Conservation (phyloP, 2,329 filamentous ascomycete species). For the Graphium sp. region DNA sequence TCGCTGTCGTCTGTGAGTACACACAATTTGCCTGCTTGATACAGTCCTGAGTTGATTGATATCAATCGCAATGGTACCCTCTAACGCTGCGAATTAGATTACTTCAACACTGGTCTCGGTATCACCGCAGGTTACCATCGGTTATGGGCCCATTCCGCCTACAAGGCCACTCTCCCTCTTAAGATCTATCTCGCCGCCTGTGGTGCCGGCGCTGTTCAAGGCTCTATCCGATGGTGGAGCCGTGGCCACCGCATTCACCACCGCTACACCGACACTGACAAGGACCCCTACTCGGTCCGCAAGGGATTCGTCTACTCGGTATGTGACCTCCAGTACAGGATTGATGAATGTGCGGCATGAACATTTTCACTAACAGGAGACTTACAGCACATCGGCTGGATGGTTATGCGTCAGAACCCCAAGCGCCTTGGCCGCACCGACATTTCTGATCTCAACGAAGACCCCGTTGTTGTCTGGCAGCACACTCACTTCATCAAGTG, state of each 20-base stretch:
- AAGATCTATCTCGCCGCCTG: slow-evolving; percentile 70
- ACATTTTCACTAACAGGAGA: too few species aligned
- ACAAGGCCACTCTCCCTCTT: slow-evolving; percentile 59
- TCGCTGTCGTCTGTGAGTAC: slow-evolving; percentile 40
- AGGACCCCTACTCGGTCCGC: slow-evolving; percentile 81
- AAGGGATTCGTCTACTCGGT: slow-evolving; percentile 69
- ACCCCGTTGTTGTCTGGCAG: slow-evolving; percentile 73
- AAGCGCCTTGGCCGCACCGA: slow-evolving; percentile 79
- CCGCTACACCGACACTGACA: slow-evolving; percentile 82
- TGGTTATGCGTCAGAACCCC: slow-evolving; percentile 86
- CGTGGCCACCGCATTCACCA: slow-evolving; percentile 77
- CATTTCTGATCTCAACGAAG: slow-evolving; percentile 76
- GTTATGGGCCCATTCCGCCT: slow-evolving; percentile 75
- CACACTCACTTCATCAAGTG: slow-evolving; percentile 75
- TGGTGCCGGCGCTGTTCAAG: slow-evolving; percentile 70
- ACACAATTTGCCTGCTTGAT: neutral
- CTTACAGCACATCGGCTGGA: slow-evolving; percentile 77
- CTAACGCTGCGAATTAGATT: slow-evolving; percentile 34
- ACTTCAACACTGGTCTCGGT: slow-evolving; percentile 69
- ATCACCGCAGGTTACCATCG: slow-evolving; percentile 65
- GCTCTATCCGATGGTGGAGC: slow-evolving; percentile 80
- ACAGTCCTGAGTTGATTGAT: neutral
- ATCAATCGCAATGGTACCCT: too few species aligned
- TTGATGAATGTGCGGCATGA: too few species aligned
- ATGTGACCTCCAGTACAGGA: neutral